Evolutionary conservation across 768 basidiomycete species (phyloP), one percentile per base, ranked within the genome.

Genomic region (Rubroboletus satanas): DNA sequence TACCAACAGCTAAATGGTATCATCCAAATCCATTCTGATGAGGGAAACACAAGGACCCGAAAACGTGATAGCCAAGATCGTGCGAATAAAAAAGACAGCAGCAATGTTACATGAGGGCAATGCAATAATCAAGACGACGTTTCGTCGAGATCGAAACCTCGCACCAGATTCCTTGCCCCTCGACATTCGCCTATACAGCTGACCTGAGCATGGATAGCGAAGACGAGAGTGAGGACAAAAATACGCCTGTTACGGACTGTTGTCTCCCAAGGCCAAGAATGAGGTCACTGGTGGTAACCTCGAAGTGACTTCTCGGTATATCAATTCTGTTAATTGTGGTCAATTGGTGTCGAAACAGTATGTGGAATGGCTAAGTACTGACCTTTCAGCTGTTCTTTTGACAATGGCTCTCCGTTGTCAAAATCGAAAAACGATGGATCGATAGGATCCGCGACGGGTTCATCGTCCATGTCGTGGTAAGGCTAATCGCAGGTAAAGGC

Each of bases 381-480:
- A 84, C 87, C 80, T 79, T 90, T 90, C 45, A 90, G 69, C 53
- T 82, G 76, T 60, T 88, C 87, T 62, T 86, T 90, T 17, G 79
- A 75, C 54, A 86, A 62, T 11, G 82, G 75, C 52, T 82, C 59
- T 1, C 85, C 85, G 52, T 84, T 83, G 60, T 92, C 90, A 64
- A 93, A 93, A 60, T 92, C 83, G 63, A 93, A 93, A 71, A 91
- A 92, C 1, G 81, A 81, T 0, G 90, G 84, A 49, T 90, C 84
- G 32, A 90, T 75, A 1, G 83, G 81, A 58, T 82, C 77, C 1
- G 94, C 93, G 2, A 82, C 80, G 0, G 95, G 94, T 66, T 97
- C 94, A 66, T 98, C 94, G 12, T 83, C 82, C 7, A 88, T 83
- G 64, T 96, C 94, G 58, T 95, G 93, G 62, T 94, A 93, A 0